These are phyloP conservation scores for Aspergillus incahuasiensis DNA, from an alignment of 495 filamentous ascomycete genomes.

Conservation along the genomic window DNA sequence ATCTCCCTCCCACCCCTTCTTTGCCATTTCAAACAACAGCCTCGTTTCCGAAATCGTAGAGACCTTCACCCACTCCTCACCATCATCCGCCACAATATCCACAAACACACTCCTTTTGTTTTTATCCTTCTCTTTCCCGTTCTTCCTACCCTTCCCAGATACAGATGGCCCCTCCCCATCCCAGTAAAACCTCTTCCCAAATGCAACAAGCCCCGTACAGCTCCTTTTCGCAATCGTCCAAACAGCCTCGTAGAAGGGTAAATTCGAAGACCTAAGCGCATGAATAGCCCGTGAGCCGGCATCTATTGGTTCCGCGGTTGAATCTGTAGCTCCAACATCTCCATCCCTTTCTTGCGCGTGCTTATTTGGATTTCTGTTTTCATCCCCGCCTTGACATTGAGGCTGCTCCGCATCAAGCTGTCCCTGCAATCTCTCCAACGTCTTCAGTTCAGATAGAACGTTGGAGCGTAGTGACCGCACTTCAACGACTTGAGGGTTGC, in stretches of 20 bases:
- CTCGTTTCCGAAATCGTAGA: slow-evolving; percentile 54
- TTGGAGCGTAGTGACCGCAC: slow-evolving; percentile 46
- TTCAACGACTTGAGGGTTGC: slow-evolving; percentile 50
- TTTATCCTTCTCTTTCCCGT: slow-evolving; percentile 14
- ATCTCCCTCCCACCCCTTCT: slow-evolving; percentile 56
- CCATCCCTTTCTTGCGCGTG: slow-evolving; percentile 2
- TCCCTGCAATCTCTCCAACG: slow-evolving; percentile 43
- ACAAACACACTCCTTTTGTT: slow-evolving; percentile 27
- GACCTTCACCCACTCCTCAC: slow-evolving; percentile 58
- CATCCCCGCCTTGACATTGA: not conserved
- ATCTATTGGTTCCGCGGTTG: not conserved
- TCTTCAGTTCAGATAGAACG: slow-evolving; percentile 44
- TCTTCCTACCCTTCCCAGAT: slow-evolving; percentile 3
- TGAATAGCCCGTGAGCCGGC: slow-evolving; percentile 32
- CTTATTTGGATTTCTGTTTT: not conserved
- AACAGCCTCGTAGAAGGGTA: slow-evolving; percentile 52
- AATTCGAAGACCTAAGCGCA: slow-evolving; percentile 52
- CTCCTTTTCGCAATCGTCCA: slow-evolving; percentile 49
- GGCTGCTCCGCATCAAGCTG: slow-evolving; percentile 18
- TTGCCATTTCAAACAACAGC: slow-evolving; percentile 58
- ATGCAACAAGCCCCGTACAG: slow-evolving; percentile 45
- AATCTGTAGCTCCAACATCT: slow-evolving; percentile 13
- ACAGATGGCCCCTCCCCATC: slow-evolving; percentile 20
- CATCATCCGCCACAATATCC: slow-evolving; percentile 45
- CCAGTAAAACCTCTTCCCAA: slow-evolving; percentile 55